These are phyloP conservation scores for Sergeia podlipaevii DNA, from an alignment of 208 protist species.

Conservation along the genomic window DNA sequence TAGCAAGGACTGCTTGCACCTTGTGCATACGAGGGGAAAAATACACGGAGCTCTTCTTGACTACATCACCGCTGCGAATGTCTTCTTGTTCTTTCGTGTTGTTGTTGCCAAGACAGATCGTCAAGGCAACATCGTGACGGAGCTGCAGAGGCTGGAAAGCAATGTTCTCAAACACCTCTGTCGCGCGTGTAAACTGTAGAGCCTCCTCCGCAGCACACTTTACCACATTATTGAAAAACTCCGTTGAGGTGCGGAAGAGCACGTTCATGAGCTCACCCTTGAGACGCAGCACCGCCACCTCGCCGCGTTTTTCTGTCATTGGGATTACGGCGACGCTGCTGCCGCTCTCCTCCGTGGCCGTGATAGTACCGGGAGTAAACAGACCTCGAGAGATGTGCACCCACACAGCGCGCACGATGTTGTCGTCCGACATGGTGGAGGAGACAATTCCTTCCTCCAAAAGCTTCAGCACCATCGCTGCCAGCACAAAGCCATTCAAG, in stretches of 20 bases:
- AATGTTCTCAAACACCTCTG: constrained; percentile 44
- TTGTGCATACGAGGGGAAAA: constrained; percentile 13
- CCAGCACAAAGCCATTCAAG: constrained; percentile 75
- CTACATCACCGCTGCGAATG: constrained; percentile 4
- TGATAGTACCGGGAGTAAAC: constrained; percentile 23
- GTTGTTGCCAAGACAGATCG: constrained; percentile 12
- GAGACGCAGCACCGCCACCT: constrained; percentile 67
- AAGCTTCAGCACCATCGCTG: constrained; percentile 62
- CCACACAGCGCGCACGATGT: constrained; percentile 72
- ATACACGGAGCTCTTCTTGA: constrained; percentile 12
- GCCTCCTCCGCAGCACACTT: constrained; percentile 61
- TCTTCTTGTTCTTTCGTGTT: not conserved
- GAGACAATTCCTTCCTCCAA: constrained; percentile 69
- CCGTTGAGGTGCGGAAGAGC: constrained; percentile 64
- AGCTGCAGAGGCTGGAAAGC: constrained; percentile 65
- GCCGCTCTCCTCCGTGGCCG: not conserved
- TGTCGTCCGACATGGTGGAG: constrained; percentile 70
- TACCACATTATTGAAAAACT: constrained; percentile 63
- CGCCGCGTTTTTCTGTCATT: constrained; percentile 36
- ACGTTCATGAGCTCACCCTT: constrained; percentile 70
- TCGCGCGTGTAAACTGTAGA: constrained; percentile 38
- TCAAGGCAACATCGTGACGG: constrained; percentile 60
- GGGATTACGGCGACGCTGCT: constrained; percentile 12
- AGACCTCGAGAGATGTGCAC: constrained; percentile 60
- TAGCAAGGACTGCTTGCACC: constrained; percentile 16